A percentile compares a stretch with the other conserved stretches of the same genome.
phyloP scores from a whole-genome alignment of 495 filamentous ascomycete genomes.

The Ramalina intermedia region DNA sequence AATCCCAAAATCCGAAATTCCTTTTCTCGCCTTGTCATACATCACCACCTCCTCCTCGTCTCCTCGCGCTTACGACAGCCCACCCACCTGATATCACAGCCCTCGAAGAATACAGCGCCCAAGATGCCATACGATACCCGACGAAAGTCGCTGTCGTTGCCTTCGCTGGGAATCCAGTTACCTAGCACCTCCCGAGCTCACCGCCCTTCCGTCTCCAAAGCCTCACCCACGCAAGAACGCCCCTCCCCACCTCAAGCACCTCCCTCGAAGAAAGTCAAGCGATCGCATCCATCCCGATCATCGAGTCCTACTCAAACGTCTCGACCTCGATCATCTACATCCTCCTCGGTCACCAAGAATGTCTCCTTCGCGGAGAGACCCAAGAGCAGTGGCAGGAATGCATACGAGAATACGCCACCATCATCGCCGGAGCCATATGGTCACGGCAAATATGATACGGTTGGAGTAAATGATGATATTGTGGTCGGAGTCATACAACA shows the following conservation, averaged over 20 bases:
- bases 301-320: conserved; percentile 38
- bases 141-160: conserved; percentile 88
- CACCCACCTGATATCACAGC: neutral
- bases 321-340: conserved; percentile 23
- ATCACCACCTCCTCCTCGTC: neutral
- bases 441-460: conserved; percentile 59
- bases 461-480: conserved; percentile 88
- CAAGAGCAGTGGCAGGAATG: conserved; percentile 26
- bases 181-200: conserved; percentile 58
- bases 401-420: conserved; percentile 67
- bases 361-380: conserved; percentile 30
- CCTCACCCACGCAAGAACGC: conserved; percentile 32
- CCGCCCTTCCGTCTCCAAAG: conserved; percentile 46
- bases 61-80: neutral
- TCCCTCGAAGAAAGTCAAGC: conserved; percentile 73
- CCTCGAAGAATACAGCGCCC: neutral
- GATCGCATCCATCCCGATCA: conserved; percentile 49
- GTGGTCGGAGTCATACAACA: conserved; percentile 85
- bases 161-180: conserved; percentile 83
- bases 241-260: conserved; percentile 39
- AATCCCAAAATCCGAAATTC: too few relatives aligned
- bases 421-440: conserved; percentile 54
- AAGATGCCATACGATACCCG: conserved; percentile 95
- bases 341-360: conserved; percentile 20
- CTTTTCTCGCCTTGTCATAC: conserved; percentile 4